These are phyloP conservation scores for Pseudonitzschia pungens DNA, from an alignment of 108 stramenopile species.

Conservation along the genomic window DNA sequence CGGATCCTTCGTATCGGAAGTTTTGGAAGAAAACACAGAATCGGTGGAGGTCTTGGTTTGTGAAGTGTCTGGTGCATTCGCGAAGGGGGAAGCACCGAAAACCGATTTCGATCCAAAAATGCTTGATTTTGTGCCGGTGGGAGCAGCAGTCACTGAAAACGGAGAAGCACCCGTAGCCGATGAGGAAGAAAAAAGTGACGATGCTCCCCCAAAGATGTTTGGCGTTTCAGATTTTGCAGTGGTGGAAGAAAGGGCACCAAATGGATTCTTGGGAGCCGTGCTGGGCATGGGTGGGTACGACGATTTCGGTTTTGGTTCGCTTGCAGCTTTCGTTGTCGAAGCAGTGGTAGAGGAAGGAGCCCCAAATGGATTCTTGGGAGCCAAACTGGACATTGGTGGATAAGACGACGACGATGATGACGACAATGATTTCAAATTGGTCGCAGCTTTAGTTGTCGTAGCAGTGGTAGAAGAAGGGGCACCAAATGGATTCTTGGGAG, in stretches of 20 bases:
- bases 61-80: neutral
- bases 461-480: neutral
- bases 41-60: neutral
- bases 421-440: too few species aligned
- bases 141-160: neutral
- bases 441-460: neutral
- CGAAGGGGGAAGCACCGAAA: neutral
- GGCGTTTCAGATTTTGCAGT: neutral
- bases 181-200: neutral
- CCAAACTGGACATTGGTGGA: conserved; percentile 50
- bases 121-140: neutral
- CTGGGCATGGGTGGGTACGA: conserved; percentile 48
- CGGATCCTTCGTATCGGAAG: neutral
- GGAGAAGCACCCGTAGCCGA: neutral
- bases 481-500: conserved; percentile 39
- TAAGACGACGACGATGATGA: conserved; percentile 23
- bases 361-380: conserved; percentile 41
- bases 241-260: conserved; percentile 13
- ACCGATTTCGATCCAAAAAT: neutral
- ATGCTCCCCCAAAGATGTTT: neutral
- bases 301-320: neutral
- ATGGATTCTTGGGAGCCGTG: conserved; percentile 35
- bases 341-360: conserved; percentile 1
- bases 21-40: neutral
- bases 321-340: neutral